Conservation (phyloP, 2,329 filamentous ascomycete genomes). For the Penicillium sp. region DNA sequence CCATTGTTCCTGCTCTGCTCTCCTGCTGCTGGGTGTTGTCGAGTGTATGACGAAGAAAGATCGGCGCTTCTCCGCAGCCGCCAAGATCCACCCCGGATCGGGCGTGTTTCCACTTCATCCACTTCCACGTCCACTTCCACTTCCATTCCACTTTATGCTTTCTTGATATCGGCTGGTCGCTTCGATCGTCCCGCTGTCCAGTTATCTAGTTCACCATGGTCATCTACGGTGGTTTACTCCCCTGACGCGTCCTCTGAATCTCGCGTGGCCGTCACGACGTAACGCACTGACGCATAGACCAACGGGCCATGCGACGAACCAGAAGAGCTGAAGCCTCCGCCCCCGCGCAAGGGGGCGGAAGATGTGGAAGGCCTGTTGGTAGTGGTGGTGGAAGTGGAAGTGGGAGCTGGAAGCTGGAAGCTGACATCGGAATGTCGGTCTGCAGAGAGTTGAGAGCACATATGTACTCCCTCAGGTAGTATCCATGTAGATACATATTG, state of each 20-base stretch:
- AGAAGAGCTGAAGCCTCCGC: background rate
- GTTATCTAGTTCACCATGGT: too few relatives aligned
- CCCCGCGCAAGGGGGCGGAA: background rate
- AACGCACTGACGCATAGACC: background rate
- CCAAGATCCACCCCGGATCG: constrained; percentile 1
- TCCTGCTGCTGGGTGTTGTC: background rate
- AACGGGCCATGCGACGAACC: background rate
- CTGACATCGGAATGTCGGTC: too few relatives aligned
- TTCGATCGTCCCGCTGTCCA: constrained; percentile 25
- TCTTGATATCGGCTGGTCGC: constrained; percentile 18
- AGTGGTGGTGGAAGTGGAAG: too few relatives aligned
- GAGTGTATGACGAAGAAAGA: background rate
- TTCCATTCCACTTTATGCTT: too few relatives aligned
- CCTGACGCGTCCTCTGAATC: too few relatives aligned
- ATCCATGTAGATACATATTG: too few relatives aligned
- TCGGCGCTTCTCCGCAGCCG: constrained; percentile 11
- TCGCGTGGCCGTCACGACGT: background rate
- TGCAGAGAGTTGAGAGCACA: too few relatives aligned
- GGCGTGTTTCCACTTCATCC: too few relatives aligned
- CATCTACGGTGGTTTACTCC: too few relatives aligned
- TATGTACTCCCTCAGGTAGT: too few relatives aligned
- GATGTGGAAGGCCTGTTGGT: background rate
- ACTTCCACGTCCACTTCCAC: too few relatives aligned
- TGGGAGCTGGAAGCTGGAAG: background rate
- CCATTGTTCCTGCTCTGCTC: too few relatives aligned